A percentile compares a stretch with the other conserved stretches of the same genome.
These are phyloP conservation scores for Cladosporium sp. DNA, from an alignment of 2,329 filamentous ascomycete genomes.

Conservation along the genomic window DNA sequence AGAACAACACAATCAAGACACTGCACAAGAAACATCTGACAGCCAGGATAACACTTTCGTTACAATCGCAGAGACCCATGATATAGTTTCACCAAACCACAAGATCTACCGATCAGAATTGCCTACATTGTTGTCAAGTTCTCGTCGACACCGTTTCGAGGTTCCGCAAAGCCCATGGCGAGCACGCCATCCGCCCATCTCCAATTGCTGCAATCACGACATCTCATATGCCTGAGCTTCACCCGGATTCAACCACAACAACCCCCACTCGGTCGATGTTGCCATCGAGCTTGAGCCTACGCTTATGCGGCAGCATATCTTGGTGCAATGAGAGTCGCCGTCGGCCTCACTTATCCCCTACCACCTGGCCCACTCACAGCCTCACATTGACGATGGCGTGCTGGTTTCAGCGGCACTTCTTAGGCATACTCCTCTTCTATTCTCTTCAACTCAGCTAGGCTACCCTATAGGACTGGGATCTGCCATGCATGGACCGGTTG, in stretches of 20 bases:
- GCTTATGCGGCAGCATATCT: constrained; percentile 20
- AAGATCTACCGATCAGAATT: not conserved
- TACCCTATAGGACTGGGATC: not conserved
- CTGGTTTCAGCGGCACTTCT: not conserved
- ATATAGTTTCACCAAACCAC: no score
- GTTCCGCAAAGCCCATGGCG: not conserved
- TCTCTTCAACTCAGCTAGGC: not conserved
- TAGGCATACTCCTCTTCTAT: not conserved
- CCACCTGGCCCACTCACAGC: not conserved
- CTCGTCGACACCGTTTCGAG: constrained; percentile 1
- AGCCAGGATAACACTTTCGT: not conserved
- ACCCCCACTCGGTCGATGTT: constrained; percentile 9
- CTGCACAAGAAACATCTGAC: not conserved
- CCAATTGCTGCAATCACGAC: constrained; percentile 11
- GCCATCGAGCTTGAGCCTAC: constrained; percentile 12
- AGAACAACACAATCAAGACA: not conserved
- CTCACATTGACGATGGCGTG: constrained; percentile 16
- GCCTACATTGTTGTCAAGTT: not conserved
- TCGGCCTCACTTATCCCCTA: not conserved
- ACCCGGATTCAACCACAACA: constrained; percentile 4
- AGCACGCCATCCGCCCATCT: constrained; percentile 7
- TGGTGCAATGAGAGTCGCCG: not conserved
- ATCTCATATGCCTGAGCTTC: constrained; percentile 15
- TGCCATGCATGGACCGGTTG: constrained; percentile 9
- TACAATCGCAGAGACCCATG: not conserved